phyloP scores from a whole-genome alignment of 2,329 filamentous ascomycete genomes.

The Xylaria sp. region DNA sequence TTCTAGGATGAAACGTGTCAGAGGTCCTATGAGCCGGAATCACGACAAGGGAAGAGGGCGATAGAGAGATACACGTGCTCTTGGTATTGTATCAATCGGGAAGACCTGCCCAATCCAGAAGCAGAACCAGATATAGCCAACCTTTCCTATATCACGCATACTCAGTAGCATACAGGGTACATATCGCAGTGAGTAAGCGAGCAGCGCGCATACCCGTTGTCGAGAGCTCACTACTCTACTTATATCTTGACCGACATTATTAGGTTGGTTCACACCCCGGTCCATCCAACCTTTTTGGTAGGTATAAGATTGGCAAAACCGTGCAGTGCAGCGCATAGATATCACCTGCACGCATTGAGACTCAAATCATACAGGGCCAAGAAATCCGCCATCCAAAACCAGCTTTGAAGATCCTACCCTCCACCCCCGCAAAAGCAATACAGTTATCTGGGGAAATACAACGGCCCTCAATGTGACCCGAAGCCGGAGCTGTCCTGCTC shows the following conservation, averaged over 20 bases:
- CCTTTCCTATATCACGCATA: neutral
- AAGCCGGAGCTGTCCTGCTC: neutral
- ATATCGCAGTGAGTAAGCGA: conserved; percentile 13
- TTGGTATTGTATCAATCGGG: conserved; percentile 23
- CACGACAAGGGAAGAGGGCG: conserved; percentile 4
- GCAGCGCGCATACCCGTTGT: neutral
- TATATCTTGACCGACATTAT: conserved; percentile 6
- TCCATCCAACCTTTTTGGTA: conserved; percentile 4
- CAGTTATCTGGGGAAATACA: neutral
- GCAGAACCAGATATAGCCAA: neutral
- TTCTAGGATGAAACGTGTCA: conserved; percentile 32
- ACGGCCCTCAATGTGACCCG: neutral
- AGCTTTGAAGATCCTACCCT: conserved; percentile 1
- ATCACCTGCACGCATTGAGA: conserved; percentile 15
- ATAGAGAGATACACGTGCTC: conserved; percentile 14
- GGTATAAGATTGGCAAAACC: conserved; percentile 4
- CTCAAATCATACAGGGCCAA: conserved; percentile 21
- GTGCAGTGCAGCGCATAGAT: conserved; percentile 6
- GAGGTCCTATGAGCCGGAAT: conserved; percentile 19
- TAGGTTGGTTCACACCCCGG: conserved; percentile 11
- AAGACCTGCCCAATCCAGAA: conserved; percentile 32
- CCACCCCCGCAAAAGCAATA: neutral
- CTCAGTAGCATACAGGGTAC: conserved; percentile 2
- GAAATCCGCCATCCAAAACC: neutral
- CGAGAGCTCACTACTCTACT: neutral